These are phyloP conservation scores for Biscutella auriculata DNA, from an alignment of 441 rosid genomes.

Conservation along the genomic window DNA sequence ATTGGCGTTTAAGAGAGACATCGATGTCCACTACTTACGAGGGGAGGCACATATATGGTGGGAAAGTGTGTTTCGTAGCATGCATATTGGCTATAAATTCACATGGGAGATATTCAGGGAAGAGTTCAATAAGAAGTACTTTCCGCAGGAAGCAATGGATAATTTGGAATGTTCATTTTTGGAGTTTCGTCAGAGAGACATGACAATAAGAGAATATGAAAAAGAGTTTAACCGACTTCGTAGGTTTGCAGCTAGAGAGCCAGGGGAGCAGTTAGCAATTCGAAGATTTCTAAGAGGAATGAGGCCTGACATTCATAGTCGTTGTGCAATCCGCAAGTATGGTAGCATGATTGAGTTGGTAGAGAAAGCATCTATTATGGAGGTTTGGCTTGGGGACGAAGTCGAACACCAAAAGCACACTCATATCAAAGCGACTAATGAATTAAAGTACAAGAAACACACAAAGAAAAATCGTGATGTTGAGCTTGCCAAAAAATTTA, in stretches of 20 bases:
- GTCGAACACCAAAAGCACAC: not conserved
- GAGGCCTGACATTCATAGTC: not conserved
- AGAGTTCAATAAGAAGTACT: not conserved
- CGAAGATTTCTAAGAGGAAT: not conserved
- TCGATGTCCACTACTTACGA: not conserved
- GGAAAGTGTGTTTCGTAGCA: not conserved
- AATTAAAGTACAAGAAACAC: not conserved
- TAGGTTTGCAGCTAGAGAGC: not conserved
- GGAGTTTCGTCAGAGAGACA: not conserved
- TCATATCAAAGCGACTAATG: not conserved
- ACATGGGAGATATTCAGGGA: not conserved
- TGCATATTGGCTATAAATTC: not conserved
- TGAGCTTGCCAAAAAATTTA: too few relatives aligned
- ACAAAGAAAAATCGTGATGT: not conserved
- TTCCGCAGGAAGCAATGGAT: not conserved
- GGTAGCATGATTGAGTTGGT: not conserved
- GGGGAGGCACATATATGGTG: not conserved
- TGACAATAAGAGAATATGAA: not conserved
- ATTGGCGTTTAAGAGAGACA: not conserved
- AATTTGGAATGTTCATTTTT: not conserved
- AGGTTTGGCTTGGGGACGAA: not conserved
- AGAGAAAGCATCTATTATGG: not conserved
- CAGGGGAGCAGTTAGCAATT: not conserved
- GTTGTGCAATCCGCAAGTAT: not conserved
- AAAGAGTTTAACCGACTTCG: not conserved